Base-by-base conservation (phyloP, 2,329 filamentous ascomycete species). In the Coniella vitis region DNA sequence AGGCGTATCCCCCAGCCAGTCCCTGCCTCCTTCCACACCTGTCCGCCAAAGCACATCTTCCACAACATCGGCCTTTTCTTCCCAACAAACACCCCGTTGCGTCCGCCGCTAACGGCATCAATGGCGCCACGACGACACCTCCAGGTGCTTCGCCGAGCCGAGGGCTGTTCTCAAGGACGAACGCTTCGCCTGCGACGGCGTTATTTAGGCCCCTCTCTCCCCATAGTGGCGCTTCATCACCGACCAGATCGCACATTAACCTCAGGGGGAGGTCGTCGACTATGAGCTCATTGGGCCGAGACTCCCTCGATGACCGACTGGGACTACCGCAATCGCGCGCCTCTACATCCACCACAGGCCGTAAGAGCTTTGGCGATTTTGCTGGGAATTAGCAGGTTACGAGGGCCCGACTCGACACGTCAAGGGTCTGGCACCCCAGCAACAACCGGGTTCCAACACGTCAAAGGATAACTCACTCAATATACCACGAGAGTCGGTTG, bases 301-400 rank as follows among this genome's bases (percentile, higher is more conserved):
- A 79, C 47, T 87, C 84, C 1, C 81, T 83, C 47, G 87, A 89
- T 53, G 80, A 85, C 31, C 80, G 83, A 47, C 75, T 86, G 4
- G 73, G 80, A 7, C 81, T 84, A 3, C 82, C 83, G 4, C 78
- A 79, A 20, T 67, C 81, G n/a, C 77, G 90, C 45, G 90, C 82
- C 5, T 95, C 90, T 1, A 88, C 85, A 1, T 95, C 89, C 0
- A 42, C 39, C 7, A 91, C 85, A n/a, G 90, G 90, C 4, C 80
- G 93, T 47, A 93, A 90, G 66, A 97, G 91, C 66, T 89, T 98
- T 58, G 89, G 90, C 46, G 93, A 95, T 57, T 72, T n/a, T 97
- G 17, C 83, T 98, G 59, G 84, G 81, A 13, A 70, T 96, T 17
- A 78, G 81, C 54, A 81, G 90, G 54, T 76, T 95, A 52, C 80